Base-by-base conservation (phyloP, 202 grass and related monocot genomes). In the Saccharum hybrid region DNA sequence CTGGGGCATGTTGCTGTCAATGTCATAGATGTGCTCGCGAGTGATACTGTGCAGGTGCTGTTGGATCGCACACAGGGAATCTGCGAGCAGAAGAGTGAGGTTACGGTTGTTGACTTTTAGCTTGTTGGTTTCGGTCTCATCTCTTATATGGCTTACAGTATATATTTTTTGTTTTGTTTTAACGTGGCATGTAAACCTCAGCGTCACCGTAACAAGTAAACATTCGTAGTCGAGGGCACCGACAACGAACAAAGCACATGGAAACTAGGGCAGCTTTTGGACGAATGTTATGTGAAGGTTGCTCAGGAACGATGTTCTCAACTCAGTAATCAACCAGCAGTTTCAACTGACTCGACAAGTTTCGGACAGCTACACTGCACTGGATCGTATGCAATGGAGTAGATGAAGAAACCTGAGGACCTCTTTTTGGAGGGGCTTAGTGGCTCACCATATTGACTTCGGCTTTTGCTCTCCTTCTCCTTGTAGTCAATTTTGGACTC, bases 191-290 rank as follows among this genome's bases (percentile, higher is more conserved):
- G 77, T 67, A 11, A 31, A 66, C 15, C 46, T 74, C 28, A 52
- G 10, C 45, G 6, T 73, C 26, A n/a, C 71, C 2, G 45, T 8
- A 54, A 19, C 16, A 19, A 19, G 19, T 68, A 68, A 71, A 72
- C 69, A 72, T 30, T 72, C 69, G 2, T 46, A 34, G 4, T 51
- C 45, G 1, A 65, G 43, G 23, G 59, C 71, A 83, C 60, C 33
- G 71, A 66, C 45, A 64, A 15, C 62, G 31, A 56, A 67, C 61
- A 76, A 40, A 67, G 21, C 71, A 83, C 71, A 28, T 83, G 34
- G 71, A 31, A 75, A 52, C 37, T 6, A 75, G 63, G 40, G 10
- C 41, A 82, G 40, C 19, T 49, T 60, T 6, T 78, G 14, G 43
- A 31, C 23, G 70, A 73, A 51, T 51, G 43, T 0, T 71, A 30